Evolutionary conservation across 108 stramenopile species (phyloP).

Genomic region (Discostella stelligeroides): DNA sequence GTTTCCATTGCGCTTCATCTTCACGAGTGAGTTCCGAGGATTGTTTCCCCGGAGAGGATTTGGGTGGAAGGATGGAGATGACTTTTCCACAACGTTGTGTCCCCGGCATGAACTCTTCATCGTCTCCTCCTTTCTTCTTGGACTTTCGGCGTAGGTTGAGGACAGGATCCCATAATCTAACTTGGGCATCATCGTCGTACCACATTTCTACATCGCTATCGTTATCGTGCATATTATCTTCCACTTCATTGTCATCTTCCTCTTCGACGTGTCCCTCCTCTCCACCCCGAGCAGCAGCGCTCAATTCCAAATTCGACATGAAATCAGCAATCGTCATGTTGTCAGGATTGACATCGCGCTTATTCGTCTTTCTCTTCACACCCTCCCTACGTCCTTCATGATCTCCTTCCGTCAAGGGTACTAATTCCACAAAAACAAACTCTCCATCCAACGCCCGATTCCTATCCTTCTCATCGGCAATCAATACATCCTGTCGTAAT

Average conservation of each 20-base stretch:
- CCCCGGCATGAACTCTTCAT: constrained; percentile 2
- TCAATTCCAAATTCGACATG: constrained; percentile 37
- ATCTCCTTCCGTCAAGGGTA: constrained; percentile 39
- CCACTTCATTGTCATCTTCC: constrained; percentile 31
- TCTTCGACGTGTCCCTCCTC: constrained; percentile 7
- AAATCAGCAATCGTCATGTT: constrained; percentile 28
- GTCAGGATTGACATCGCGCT: too few species aligned
- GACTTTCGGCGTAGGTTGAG: constrained; percentile 55
- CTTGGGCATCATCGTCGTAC: constrained; percentile 80
- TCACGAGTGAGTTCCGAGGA: constrained; percentile 32
- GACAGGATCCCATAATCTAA: constrained; percentile 79
- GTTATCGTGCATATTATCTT: constrained; percentile 18
- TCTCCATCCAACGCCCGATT: constrained; percentile 92
- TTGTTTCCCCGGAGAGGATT: too few species aligned
- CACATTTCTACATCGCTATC: constrained; percentile 50
- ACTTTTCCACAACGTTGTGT: constrained; percentile 64
- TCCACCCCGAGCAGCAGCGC: too few species aligned
- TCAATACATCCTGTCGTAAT: constrained; percentile 66
- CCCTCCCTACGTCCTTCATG: constrained; percentile 20
- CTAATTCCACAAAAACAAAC: constrained; percentile 80
- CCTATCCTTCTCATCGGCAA: constrained; percentile 57
- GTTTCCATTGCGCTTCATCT: constrained; percentile 26
- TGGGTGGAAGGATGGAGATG: constrained; percentile 65
- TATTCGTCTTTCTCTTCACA: too few species aligned
- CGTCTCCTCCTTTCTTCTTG: constrained; percentile 10